These are phyloP conservation scores for Prunus mume DNA, from an alignment of 306 rosid genomes.

Conservation along the genomic window DNA sequence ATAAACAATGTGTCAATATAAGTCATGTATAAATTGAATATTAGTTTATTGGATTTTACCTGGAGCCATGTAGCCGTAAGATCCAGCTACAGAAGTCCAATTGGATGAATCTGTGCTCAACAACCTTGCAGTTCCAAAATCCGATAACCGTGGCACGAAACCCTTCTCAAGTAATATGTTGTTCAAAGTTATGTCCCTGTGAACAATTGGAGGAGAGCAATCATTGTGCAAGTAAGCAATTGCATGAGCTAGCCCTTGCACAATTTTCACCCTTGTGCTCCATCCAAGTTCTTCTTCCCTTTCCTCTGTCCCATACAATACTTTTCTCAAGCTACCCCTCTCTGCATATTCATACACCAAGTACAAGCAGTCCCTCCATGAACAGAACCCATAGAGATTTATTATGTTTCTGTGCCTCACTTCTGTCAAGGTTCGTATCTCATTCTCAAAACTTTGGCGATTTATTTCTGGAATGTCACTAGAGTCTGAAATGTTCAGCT, in stretches of 20 bases:
- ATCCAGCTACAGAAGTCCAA: neutral
- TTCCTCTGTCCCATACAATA: constrained; percentile 32
- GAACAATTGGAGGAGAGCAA: constrained; percentile 51
- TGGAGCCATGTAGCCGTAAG: constrained; percentile 28
- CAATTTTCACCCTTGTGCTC: constrained; percentile 39
- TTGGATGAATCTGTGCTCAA: constrained; percentile 32
- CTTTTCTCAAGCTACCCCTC: constrained; percentile 11
- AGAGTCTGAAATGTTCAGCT: constrained; percentile 33
- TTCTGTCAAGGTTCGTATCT: constrained; percentile 34
- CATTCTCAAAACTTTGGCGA: constrained; percentile 48
- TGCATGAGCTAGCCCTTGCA: constrained; percentile 57
- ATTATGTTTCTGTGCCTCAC: constrained; percentile 56
- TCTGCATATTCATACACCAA: neutral
- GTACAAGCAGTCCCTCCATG: neutral
- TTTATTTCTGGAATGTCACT: constrained; percentile 34
- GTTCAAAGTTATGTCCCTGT: constrained; percentile 45
- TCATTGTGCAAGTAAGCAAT: constrained; percentile 54
- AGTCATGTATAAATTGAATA: constrained; percentile 4
- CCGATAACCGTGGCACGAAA: constrained; percentile 44
- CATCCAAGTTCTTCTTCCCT: constrained; percentile 33
- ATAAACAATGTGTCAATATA: neutral
- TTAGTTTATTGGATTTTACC: neutral
- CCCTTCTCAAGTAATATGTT: constrained; percentile 43
- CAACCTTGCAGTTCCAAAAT: constrained; percentile 60
- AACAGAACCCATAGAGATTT: constrained; percentile 54